Evolutionary conservation across 306 rosid species (phyloP).

Genomic region (Fragaria vesca): DNA sequence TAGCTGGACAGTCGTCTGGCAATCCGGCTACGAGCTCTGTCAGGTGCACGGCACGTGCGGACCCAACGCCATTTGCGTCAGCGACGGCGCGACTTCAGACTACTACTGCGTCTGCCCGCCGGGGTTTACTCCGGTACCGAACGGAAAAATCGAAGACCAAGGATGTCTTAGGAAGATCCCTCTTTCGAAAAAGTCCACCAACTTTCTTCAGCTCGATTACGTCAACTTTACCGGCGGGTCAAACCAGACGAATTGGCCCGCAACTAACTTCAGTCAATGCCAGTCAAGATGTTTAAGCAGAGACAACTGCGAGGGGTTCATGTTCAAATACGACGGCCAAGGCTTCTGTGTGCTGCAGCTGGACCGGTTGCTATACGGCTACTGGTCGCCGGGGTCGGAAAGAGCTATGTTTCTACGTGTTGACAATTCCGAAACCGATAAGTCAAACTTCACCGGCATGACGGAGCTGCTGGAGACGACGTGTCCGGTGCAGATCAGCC

Average conservation of each 20-base stretch:
- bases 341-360: slow-evolving; percentile 39
- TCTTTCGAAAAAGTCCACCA: slow-evolving; percentile 19
- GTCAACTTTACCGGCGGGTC: slow-evolving; percentile 50
- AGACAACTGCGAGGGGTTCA: slow-evolving; percentile 48
- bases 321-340: slow-evolving; percentile 58
- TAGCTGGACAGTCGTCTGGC: slow-evolving; percentile 65
- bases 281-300: slow-evolving; percentile 36
- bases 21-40: slow-evolving; percentile 47
- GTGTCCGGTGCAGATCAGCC: slow-evolving; percentile 67
- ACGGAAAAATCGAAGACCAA: slow-evolving; percentile 13
- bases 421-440: slow-evolving; percentile 42
- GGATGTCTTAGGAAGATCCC: slow-evolving; percentile 51
- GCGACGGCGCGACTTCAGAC: slow-evolving; percentile 26
- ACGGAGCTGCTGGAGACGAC: slow-evolving; percentile 61
- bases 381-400: slow-evolving; percentile 78
- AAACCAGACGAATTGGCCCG: background rate
- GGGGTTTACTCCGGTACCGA: slow-evolving; percentile 35
- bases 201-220: slow-evolving; percentile 61
- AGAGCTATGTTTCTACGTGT: slow-evolving; percentile 53
- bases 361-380: slow-evolving; percentile 46
- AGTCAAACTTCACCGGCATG: slow-evolving; percentile 61
- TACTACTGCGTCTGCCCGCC: slow-evolving; percentile 65
- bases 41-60: slow-evolving; percentile 56
- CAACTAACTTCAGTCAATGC: slow-evolving; percentile 42
- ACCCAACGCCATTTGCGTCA: slow-evolving; percentile 51